phyloP scores from a whole-genome alignment of 805 yeast genomes.

The Wickerhamiella allomyrinae region DNA sequence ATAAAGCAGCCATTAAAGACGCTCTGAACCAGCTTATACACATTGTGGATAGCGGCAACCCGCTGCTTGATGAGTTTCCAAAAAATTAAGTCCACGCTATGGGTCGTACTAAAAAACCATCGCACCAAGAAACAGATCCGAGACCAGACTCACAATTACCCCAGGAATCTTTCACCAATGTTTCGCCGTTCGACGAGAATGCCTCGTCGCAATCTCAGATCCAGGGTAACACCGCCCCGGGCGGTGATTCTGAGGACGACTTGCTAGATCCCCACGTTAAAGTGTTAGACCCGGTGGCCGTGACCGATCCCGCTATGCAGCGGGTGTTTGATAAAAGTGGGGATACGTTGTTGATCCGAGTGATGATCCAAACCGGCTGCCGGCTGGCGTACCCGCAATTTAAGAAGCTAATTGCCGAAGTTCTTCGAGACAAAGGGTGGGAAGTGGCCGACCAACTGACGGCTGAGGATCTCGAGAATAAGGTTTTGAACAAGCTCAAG shows the following conservation, averaged over 20 bases:
- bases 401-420: not conserved
- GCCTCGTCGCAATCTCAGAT: no score
- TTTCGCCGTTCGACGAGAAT: no score
- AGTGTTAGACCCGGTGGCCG: not conserved
- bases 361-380: not conserved
- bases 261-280: not conserved
- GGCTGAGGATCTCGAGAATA: not conserved
- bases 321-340: not conserved
- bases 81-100: not conserved
- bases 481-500: conserved; percentile 1
- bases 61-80: not conserved
- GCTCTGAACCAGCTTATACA: no score
- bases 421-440: not conserved
- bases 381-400: not conserved
- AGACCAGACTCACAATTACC: no score
- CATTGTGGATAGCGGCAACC: conserved; percentile 21
- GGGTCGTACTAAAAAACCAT: no score
- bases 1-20: no score
- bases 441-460: not conserved
- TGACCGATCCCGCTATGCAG: not conserved
- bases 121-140: no score
- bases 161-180: no score
- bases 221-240: not conserved
- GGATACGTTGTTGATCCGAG: not conserved
- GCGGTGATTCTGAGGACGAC: not conserved